phyloP scores from a whole-genome alignment of 257 asterid species.

The Ocimum tenuiflorum region DNA sequence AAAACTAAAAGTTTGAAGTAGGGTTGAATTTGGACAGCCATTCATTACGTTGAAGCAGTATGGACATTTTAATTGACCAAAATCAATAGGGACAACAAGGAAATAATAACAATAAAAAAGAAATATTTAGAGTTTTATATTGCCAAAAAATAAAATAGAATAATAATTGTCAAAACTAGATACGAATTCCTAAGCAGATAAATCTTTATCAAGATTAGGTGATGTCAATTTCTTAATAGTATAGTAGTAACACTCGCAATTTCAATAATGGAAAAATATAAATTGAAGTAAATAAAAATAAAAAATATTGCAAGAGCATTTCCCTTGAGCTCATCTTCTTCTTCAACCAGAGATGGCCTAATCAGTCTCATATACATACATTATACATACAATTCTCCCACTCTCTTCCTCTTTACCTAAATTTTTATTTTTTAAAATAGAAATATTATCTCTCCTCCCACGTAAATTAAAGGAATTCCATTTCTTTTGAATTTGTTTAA shows the following conservation, averaged over 20 bases:
- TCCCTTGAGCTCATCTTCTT: constrained; percentile 19
- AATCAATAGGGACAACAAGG: neutral
- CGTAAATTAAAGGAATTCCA: constrained; percentile 31
- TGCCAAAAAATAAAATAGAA: neutral
- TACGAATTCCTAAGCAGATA: neutral
- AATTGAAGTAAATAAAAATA: neutral
- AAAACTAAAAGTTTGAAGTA: neutral
- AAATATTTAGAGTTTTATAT: too few relatives aligned
- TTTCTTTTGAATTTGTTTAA: constrained; percentile 33
- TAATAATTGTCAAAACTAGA: neutral
- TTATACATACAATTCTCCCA: neutral
- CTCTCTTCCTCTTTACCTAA: constrained; percentile 10
- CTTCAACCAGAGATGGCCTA: constrained; percentile 23
- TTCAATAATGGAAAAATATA: neutral
- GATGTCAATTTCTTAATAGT: neutral
- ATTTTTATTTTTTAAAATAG: constrained; percentile 5
- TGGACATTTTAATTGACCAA: neutral
- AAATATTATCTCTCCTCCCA: constrained; percentile 24
- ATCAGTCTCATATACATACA: neutral
- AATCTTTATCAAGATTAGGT: neutral
- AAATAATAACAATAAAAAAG: too few relatives aligned
- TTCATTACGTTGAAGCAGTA: neutral
- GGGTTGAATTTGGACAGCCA: neutral
- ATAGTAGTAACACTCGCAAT: too few relatives aligned
- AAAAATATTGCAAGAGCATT: neutral